These are phyloP conservation scores for Colletotrichum spaethianum DNA, from an alignment of 2,329 filamentous ascomycete genomes.

Conservation along the genomic window DNA sequence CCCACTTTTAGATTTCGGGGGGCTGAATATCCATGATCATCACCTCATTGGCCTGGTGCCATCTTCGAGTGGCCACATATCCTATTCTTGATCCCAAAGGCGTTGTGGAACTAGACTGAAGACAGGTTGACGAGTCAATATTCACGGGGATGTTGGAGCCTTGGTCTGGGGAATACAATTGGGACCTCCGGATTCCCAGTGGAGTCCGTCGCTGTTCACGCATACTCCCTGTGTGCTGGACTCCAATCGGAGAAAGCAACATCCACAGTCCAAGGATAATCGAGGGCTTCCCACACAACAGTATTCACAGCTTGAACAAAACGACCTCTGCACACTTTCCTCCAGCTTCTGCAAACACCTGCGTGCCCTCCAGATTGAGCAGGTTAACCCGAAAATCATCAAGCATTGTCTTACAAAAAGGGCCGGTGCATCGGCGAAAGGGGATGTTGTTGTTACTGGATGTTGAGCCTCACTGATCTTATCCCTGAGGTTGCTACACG, in stretches of 20 bases:
- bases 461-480: not conserved
- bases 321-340: not conserved
- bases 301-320: not conserved
- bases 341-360: not conserved
- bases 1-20: not conserved
- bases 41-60: not conserved
- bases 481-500: not conserved
- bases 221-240: slow-evolving; percentile 10
- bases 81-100: not conserved
- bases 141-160: not conserved
- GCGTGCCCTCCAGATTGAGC: not conserved
- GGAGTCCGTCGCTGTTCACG: slow-evolving; percentile 24
- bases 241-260: slow-evolving; percentile 10
- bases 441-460: not conserved
- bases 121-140: not conserved
- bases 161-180: not conserved
- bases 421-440: not conserved
- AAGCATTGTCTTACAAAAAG: not conserved
- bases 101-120: not conserved
- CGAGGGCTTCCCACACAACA: not conserved
- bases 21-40: not conserved
- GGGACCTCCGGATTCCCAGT: not conserved
- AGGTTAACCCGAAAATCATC: not conserved
- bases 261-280: slow-evolving; percentile 8
- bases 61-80: not conserved